A percentile compares a stretch with the other conserved stretches of the same genome.
Conservation (phyloP, 2,329 filamentous ascomycete species). For the Penicillium psychrosexuale region DNA sequence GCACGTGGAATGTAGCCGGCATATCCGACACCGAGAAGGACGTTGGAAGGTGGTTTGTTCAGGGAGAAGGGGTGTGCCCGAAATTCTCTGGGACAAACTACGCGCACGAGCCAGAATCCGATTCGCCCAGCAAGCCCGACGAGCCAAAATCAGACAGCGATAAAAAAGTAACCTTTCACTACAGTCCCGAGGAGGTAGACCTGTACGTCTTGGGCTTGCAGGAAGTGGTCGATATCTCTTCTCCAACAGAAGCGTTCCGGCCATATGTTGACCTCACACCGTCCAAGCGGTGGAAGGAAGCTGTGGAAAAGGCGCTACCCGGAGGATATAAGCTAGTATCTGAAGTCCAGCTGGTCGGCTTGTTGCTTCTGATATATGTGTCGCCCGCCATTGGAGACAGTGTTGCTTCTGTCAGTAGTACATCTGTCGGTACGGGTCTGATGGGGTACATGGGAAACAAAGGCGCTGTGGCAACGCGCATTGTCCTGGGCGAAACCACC, state of each 20-base stretch:
- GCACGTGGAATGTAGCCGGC: conserved; percentile 91
- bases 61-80: conserved; percentile 67
- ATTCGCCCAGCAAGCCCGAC: conserved; percentile 37
- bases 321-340: conserved; percentile 71
- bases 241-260: conserved; percentile 72
- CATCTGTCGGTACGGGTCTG: conserved; percentile 80
- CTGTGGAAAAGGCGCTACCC: conserved; percentile 71
- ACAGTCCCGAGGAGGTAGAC: conserved; percentile 63
- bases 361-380: conserved; percentile 81
- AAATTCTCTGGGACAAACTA: conserved; percentile 54
- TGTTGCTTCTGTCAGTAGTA: conserved; percentile 77
- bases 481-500: conserved; percentile 87
- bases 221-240: conserved; percentile 83
- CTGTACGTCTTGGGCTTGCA: conserved; percentile 89
- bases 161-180: conserved; percentile 42
- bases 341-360: conserved; percentile 79
- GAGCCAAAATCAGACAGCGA: conserved; percentile 45
- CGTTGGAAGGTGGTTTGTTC: conserved; percentile 81
- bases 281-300: conserved; percentile 75
- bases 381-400: conserved; percentile 70
- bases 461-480: conserved; percentile 75
- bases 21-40: conserved; percentile 84
- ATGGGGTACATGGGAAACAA: conserved; percentile 97
- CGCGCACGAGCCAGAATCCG: conserved; percentile 12
- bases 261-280: conserved; percentile 70